Evolutionary conservation across 2,329 filamentous ascomycete genomes (phyloP).

Genomic region (Penicillium hordei): DNA sequence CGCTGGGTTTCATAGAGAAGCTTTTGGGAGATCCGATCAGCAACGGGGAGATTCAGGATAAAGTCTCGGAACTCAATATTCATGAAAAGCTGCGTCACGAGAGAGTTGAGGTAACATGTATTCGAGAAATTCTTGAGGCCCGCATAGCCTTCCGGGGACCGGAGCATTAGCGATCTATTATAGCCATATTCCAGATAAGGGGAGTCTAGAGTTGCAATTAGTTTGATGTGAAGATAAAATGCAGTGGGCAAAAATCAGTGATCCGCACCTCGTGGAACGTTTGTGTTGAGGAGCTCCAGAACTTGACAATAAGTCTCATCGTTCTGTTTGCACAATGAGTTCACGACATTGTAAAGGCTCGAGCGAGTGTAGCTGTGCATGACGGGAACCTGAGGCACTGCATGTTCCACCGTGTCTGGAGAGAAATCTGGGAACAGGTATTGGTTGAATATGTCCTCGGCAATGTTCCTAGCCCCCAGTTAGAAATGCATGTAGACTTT

Average conservation of each 20-base stretch:
- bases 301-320: constrained; percentile 52
- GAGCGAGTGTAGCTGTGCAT: constrained; percentile 58
- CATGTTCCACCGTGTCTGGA: constrained; percentile 26
- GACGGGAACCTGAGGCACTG: constrained; percentile 46
- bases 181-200: constrained; percentile 59
- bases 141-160: constrained; percentile 76
- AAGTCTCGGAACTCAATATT: constrained; percentile 84
- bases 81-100: constrained; percentile 95
- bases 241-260: neutral
- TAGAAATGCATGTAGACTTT: neutral
- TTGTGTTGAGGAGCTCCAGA: constrained; percentile 51
- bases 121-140: constrained; percentile 91
- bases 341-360: constrained; percentile 62
- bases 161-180: constrained; percentile 67
- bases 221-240: neutral
- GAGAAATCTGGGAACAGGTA: constrained; percentile 65
- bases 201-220: neutral
- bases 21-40: constrained; percentile 59
- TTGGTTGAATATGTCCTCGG: constrained; percentile 58
- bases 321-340: constrained; percentile 54
- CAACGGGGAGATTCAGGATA: constrained; percentile 65
- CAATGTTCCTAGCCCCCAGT: constrained; percentile 39
- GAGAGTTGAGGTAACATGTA: constrained; percentile 95
- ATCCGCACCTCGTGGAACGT: constrained; percentile 53
- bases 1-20: constrained; percentile 76